A percentile compares a stretch with the other conserved stretches of the same genome.
Conservation (phyloP, 2,329 filamentous ascomycete genomes). For the Verticillium dahliae region DNA sequence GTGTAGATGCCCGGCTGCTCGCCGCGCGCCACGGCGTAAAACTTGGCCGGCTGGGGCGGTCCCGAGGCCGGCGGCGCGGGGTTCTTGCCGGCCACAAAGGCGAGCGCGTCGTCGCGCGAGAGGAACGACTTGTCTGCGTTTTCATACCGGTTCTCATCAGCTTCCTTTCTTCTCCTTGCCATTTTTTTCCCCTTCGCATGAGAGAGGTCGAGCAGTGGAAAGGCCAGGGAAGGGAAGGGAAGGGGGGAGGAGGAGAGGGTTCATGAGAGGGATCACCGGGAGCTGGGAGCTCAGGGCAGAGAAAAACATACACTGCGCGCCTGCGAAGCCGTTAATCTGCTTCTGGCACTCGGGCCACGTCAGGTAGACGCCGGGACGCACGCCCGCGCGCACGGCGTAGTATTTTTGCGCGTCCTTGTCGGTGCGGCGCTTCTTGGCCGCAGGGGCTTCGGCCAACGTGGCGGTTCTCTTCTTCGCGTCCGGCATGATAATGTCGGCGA, state of each 20-base stretch:
- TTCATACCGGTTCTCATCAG: not conserved
- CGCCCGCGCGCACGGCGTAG: constrained; percentile 55
- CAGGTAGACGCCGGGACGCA: constrained; percentile 53
- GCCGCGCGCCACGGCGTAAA: constrained; percentile 58
- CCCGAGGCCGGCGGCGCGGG: constrained; percentile 22
- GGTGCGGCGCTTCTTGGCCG: constrained; percentile 40
- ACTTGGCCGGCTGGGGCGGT: constrained; percentile 37
- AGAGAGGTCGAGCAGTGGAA: not conserved
- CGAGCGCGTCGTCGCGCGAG: constrained; percentile 67
- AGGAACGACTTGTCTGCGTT: constrained; percentile 71
- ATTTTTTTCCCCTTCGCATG: not conserved
- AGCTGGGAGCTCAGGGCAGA: no score
- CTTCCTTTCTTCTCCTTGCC: not conserved
- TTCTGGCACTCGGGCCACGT: constrained; percentile 55
- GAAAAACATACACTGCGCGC: constrained; percentile 57
- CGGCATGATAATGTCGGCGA: constrained; percentile 4
- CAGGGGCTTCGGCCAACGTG: not conserved
- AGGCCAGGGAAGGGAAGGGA: no score
- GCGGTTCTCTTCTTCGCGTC: constrained; percentile 5
- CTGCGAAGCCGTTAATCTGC: constrained; percentile 54
- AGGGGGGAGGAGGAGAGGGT: no score
- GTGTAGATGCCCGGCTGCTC: constrained; percentile 51
- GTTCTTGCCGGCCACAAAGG: constrained; percentile 62
- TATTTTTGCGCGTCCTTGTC: constrained; percentile 45
- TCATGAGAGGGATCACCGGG: no score